A percentile compares a stretch with the other conserved stretches of the same genome.
phyloP scores from a whole-genome alignment of 2,329 filamentous ascomycete species.

The Bipolaris gigantea region DNA sequence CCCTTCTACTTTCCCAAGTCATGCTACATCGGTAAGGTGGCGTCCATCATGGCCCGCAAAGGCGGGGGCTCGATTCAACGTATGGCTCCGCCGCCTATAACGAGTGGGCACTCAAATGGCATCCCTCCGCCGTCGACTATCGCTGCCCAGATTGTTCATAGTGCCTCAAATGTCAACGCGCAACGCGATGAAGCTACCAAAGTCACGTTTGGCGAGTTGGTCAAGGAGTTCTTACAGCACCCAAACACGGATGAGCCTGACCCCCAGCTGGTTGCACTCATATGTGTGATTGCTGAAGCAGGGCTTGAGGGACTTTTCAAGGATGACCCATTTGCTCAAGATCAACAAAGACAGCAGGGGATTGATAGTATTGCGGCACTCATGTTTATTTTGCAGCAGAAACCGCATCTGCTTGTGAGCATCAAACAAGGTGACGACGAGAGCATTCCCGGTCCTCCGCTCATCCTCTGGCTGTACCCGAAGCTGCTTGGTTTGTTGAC shows the following conservation, averaged over 20 bases:
- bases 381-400: slow-evolving; percentile 72
- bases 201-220: slow-evolving; percentile 73
- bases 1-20: slow-evolving; percentile 6
- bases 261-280: slow-evolving; percentile 76
- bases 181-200: slow-evolving; percentile 67
- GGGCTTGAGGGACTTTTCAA: slow-evolving; percentile 70
- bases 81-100: slow-evolving; percentile 23
- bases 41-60: slow-evolving; percentile 47
- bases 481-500: slow-evolving; percentile 55
- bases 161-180: slow-evolving; percentile 67
- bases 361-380: slow-evolving; percentile 78
- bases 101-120: slow-evolving; percentile 25
- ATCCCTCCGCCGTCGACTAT: slow-evolving; percentile 70
- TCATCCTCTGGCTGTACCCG: slow-evolving; percentile 59
- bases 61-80: slow-evolving; percentile 39
- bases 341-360: slow-evolving; percentile 61
- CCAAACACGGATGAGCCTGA: slow-evolving; percentile 62
- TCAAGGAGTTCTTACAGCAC: slow-evolving; percentile 62
- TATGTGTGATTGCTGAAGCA: slow-evolving; percentile 80
- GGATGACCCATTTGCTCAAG: slow-evolving; percentile 69
- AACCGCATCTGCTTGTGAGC: slow-evolving; percentile 65
- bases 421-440: slow-evolving; percentile 37
- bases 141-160: slow-evolving; percentile 83
- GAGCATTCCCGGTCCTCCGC: slow-evolving; percentile 44
- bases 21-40: slow-evolving; percentile 30